Conservation (phyloP, 2,329 filamentous ascomycete species). For the Fusarium sp. region DNA sequence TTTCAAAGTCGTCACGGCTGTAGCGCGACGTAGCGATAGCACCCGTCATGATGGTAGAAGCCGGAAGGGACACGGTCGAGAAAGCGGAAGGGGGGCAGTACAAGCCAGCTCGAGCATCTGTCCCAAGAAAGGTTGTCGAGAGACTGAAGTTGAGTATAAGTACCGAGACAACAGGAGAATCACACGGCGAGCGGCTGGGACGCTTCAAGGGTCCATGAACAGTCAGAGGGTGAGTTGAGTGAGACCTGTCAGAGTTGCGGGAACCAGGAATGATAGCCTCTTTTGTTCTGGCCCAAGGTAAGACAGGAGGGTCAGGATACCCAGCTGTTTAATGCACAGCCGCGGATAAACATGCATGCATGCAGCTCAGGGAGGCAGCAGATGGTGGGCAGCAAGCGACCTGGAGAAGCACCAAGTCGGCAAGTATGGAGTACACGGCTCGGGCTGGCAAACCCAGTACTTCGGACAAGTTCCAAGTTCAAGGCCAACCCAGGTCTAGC, state of each 20-base stretch:
- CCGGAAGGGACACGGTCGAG: constrained; percentile 22
- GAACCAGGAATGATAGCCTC: constrained; percentile 36
- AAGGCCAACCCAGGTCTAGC: constrained; percentile 33
- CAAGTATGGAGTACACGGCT: constrained; percentile 27
- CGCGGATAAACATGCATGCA: constrained; percentile 44
- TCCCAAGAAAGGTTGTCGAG: constrained; percentile 26
- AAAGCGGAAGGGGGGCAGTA: constrained; percentile 35
- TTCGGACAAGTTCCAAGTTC: constrained; percentile 39
- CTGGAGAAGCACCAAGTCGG: constrained; percentile 8
- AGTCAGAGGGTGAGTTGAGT: constrained; percentile 32
- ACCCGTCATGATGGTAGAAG: constrained; percentile 47
- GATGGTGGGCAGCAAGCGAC: constrained; percentile 39
- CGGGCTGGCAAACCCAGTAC: constrained; percentile 14
- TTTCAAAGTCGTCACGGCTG: constrained; percentile 71
- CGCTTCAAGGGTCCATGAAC: constrained; percentile 21
- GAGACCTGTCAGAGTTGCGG: constrained; percentile 25
- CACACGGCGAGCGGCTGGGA: constrained; percentile 32
- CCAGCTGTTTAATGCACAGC: constrained; percentile 42
- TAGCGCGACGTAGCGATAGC: constrained; percentile 49
- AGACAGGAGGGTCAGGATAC: constrained; percentile 43
- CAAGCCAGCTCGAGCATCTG: constrained; percentile 41
- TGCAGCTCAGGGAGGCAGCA: constrained; percentile 36
- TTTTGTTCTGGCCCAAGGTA: constrained; percentile 36
- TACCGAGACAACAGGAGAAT: constrained; percentile 20
- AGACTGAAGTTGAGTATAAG: constrained; percentile 26